phyloP scores from a whole-genome alignment of 2,329 filamentous ascomycete genomes.

The Aphanoascus verrucosus region DNA sequence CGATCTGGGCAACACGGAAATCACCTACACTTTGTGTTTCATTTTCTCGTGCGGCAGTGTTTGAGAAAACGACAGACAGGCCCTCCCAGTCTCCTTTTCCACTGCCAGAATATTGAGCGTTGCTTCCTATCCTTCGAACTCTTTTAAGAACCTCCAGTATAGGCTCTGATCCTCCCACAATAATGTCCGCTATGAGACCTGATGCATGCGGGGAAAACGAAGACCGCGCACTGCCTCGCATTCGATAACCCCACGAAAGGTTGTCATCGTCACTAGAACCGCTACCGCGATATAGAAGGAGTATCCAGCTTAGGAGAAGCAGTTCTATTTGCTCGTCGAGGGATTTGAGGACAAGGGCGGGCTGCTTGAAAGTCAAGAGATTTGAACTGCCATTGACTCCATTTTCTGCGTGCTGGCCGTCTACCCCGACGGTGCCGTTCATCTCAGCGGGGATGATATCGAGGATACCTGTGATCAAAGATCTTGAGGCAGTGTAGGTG shows the following conservation, averaged over 20 bases:
- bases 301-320: conserved; percentile 13
- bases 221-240: not conserved
- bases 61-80: not conserved
- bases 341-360: not conserved
- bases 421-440: not conserved
- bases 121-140: not conserved
- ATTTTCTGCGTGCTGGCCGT: not conserved
- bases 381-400: not conserved
- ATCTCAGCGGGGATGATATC: not conserved
- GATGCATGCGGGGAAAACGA: not conserved
- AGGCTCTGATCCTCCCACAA: conserved; percentile 5
- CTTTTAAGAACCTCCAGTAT: conserved; percentile 7
- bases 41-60: not conserved
- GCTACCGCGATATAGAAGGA: conserved; percentile 13
- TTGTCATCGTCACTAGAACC: conserved; percentile 12
- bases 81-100: not conserved
- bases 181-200: conserved; percentile 6
- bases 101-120: not conserved
- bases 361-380: not conserved
- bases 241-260: conserved; percentile 6
- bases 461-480: too few species aligned
- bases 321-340: conserved; percentile 9
- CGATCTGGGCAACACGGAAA: not conserved
- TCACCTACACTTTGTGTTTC: not conserved
- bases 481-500: too few species aligned